Evolutionary conservation across 305 asterid genomes (phyloP), one percentile per base, ranked within the genome.

Genomic region (Fraxinus paxiana): DNA sequence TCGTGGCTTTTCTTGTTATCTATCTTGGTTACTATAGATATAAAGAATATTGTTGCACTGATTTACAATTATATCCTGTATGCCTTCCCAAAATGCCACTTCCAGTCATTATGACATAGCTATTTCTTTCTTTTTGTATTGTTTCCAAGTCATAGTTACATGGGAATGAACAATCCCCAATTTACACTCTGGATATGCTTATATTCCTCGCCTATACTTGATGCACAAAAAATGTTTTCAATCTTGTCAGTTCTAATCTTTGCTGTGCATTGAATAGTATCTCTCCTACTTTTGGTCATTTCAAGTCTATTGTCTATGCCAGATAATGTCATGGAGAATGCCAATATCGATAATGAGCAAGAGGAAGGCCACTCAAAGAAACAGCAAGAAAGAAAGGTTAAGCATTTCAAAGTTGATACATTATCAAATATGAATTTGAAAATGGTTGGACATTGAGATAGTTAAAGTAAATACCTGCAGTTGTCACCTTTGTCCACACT

Each of bases 401-500:
- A 73, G 72, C 74, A 9, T 87, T 83, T 84, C 26, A 1, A 28
- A 75, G 34, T 38, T 76, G 76, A 77, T 82, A 22, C 15, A 26
- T 78, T 18, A 35, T n/a, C 67, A 48, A 22, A 28, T 72, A 48
- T 28, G 15, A 20, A 35, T 81, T 38, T 28, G 1, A 48, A 22
- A 74, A 28, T 54, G 26, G 43, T 17, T 84, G 65, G 46, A 31
- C 73, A 79, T 78, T 88, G 79, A 81, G 59, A 67, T 33, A 12
- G 31, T 61, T 72, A 12, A 54, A 59, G 77, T 85, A 34, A 74
- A 28, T 43, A 30, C 69, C n/a, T 91, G 97, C 98, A 96, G 99
- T 80, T 92, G 79, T 94, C 99, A 31, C 98, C 98, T 79, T 83
- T 92, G 82, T 91, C 98, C 33, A 96, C 99, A 2, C 86, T 96